Evolutionary conservation across 2,329 filamentous ascomycete species (phyloP).

Genomic region (Talaromyces sp.): DNA sequence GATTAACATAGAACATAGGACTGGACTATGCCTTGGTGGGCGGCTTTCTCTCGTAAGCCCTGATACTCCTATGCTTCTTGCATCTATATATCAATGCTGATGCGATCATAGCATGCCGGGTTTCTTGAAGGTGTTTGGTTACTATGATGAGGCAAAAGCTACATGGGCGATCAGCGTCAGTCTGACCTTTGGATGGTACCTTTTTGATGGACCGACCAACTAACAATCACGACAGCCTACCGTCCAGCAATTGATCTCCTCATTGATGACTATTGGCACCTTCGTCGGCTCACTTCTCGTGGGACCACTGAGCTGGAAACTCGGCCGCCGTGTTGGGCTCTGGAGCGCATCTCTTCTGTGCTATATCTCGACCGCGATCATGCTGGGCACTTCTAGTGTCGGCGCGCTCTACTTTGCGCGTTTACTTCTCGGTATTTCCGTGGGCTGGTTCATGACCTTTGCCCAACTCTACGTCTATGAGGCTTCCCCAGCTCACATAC

Average conservation of each 20-base stretch:
- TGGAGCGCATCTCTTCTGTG: neutral
- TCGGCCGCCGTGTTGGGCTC: neutral
- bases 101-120: neutral
- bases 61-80: neutral
- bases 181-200: neutral
- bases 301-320: conserved; percentile 2
- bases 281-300: conserved; percentile 1
- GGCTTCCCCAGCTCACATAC: neutral
- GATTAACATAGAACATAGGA: neutral
- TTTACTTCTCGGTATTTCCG: neutral
- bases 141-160: neutral
- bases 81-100: neutral
- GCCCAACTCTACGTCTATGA: conserved; percentile 5
- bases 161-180: conserved; percentile 3
- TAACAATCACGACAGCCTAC: neutral
- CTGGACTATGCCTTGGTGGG: conserved; percentile 5
- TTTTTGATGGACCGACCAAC: neutral
- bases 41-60: conserved; percentile 3
- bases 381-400: neutral
- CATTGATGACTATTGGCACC: conserved; percentile 4
- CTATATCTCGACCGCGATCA: conserved; percentile 1
- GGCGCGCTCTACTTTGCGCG: conserved; percentile 6
- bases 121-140: conserved; percentile 2
- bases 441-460: conserved; percentile 5
- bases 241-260: conserved; percentile 4